Evolutionary conservation across 2,329 filamentous ascomycete species (phyloP).

Genomic region (Aspergillus chevalieri): DNA sequence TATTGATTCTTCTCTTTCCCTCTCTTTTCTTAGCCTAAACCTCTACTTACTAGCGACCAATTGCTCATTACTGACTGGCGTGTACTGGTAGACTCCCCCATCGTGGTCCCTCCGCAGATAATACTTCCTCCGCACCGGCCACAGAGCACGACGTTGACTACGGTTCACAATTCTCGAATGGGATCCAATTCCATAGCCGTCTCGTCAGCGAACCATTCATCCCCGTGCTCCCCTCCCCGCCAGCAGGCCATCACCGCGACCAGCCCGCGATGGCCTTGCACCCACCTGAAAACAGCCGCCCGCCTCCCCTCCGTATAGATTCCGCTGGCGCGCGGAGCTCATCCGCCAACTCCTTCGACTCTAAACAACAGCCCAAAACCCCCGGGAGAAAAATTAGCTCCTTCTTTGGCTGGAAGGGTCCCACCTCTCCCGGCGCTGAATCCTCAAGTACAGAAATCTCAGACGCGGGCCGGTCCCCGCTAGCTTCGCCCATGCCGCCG

Average conservation of each 20-base stretch:
- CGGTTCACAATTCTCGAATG: slow-evolving; percentile 31
- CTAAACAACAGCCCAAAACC: slow-evolving; percentile 43
- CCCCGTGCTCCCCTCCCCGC: slow-evolving; percentile 67
- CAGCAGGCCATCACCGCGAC: slow-evolving; percentile 42
- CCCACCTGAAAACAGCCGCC: slow-evolving; percentile 30
- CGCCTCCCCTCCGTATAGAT: slow-evolving; percentile 42
- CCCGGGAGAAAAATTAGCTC: slow-evolving; percentile 55
- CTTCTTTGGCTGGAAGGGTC: slow-evolving; percentile 62
- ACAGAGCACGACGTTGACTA: slow-evolving; percentile 24
- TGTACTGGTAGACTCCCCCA: slow-evolving; percentile 32
- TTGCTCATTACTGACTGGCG: background rate
- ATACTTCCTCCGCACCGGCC: slow-evolving; percentile 21
- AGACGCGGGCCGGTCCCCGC: slow-evolving; percentile 53
- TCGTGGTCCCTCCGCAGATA: slow-evolving; percentile 27
- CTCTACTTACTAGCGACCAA: background rate
- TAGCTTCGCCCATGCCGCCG: slow-evolving; percentile 48
- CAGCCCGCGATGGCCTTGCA: slow-evolving; percentile 40
- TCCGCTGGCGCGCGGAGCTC: slow-evolving; percentile 27
- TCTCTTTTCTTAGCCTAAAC: background rate
- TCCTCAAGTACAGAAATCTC: slow-evolving; percentile 60
- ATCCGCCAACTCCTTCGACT: slow-evolving; percentile 27
- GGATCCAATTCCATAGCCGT: slow-evolving; percentile 33
- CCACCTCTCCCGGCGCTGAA: slow-evolving; percentile 49
- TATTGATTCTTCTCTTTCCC: background rate
- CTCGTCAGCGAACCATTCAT: slow-evolving; percentile 40